Percentiles rank a stretch among this genome's conserved stretches.
phyloP scores from a whole-genome alignment of 352 stramenopile species.

The Phytopythium delawarense region DNA sequence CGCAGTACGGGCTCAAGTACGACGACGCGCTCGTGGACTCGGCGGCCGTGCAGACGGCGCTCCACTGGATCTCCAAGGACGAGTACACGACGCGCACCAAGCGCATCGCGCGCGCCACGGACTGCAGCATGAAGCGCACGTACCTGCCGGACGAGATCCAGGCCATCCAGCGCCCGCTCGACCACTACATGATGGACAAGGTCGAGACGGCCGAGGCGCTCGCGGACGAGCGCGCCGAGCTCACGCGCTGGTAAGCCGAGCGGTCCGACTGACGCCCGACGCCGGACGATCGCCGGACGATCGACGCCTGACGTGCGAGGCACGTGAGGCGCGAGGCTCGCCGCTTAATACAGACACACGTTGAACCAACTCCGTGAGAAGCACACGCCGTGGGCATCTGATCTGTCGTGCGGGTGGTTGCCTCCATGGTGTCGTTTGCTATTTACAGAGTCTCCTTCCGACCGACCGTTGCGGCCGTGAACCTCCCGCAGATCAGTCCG shows the following conservation, averaged over 20 bases:
- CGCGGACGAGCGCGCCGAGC: slow-evolving; percentile 62
- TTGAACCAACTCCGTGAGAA: too few relatives aligned
- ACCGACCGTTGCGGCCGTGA: neutral
- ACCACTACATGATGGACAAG: slow-evolving; percentile 68
- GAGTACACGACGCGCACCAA: slow-evolving; percentile 74
- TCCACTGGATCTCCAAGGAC: slow-evolving; percentile 76
- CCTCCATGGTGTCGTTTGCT: neutral
- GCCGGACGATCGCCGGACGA: too few relatives aligned
- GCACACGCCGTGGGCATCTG: too few relatives aligned
- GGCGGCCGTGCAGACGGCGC: slow-evolving; percentile 69
- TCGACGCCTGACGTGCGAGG: too few relatives aligned
- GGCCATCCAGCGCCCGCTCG: slow-evolving; percentile 77
- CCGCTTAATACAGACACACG: too few relatives aligned
- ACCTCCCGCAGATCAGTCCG: neutral
- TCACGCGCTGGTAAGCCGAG: slow-evolving; percentile 75
- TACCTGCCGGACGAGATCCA: slow-evolving; percentile 87
- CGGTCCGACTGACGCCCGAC: too few relatives aligned
- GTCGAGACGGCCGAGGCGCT: slow-evolving; percentile 51
- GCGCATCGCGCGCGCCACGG: slow-evolving; percentile 73
- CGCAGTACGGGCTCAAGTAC: slow-evolving; percentile 85
- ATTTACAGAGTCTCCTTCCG: neutral
- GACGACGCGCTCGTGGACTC: slow-evolving; percentile 84
- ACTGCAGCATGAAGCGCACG: slow-evolving; percentile 83
- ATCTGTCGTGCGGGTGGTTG: too few relatives aligned
- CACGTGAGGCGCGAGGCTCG: too few relatives aligned